A percentile compares a stretch with the other conserved stretches of the same genome.
These are phyloP conservation scores for Xylaria sp. DNA, from an alignment of 2,329 filamentous ascomycete genomes.

Conservation along the genomic window DNA sequence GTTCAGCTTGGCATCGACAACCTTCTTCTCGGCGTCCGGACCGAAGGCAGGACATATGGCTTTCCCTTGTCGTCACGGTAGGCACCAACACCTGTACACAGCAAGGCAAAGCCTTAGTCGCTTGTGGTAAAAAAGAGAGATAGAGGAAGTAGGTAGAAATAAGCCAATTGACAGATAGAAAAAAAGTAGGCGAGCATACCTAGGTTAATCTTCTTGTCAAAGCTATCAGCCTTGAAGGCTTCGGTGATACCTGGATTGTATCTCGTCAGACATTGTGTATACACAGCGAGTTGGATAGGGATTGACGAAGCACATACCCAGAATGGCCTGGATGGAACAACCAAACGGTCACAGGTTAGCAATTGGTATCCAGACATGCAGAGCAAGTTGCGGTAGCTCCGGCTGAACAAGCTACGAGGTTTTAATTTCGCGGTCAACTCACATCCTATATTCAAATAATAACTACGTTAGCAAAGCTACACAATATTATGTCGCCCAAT, in stretches of 20 bases:
- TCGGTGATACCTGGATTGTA: constrained; percentile 78
- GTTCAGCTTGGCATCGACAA: constrained; percentile 79
- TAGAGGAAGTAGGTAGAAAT: constrained; percentile 4
- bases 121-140: neutral
- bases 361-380: constrained; percentile 12
- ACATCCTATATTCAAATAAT: constrained; percentile 44
- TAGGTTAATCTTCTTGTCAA: constrained; percentile 96
- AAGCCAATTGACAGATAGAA: constrained; percentile 6
- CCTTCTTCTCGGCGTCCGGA: constrained; percentile 85
- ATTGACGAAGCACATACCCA: constrained; percentile 60
- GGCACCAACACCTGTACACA: constrained; percentile 78
- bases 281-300: neutral
- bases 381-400: neutral
- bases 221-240: constrained; percentile 96
- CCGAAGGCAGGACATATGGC: constrained; percentile 95
- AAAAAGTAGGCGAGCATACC: constrained; percentile 57
- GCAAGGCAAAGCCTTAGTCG: constrained; percentile 21
- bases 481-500: no score
- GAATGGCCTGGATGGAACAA: constrained; percentile 66
- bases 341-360: constrained; percentile 26
- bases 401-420: neutral
- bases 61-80: constrained; percentile 99
- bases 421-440: constrained; percentile 32
- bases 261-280: constrained; percentile 30
- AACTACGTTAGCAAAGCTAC: constrained; percentile 14